Evolutionary conservation across 2,329 filamentous ascomycete species (phyloP).

Genomic region (Cladophialophora yegresii): DNA sequence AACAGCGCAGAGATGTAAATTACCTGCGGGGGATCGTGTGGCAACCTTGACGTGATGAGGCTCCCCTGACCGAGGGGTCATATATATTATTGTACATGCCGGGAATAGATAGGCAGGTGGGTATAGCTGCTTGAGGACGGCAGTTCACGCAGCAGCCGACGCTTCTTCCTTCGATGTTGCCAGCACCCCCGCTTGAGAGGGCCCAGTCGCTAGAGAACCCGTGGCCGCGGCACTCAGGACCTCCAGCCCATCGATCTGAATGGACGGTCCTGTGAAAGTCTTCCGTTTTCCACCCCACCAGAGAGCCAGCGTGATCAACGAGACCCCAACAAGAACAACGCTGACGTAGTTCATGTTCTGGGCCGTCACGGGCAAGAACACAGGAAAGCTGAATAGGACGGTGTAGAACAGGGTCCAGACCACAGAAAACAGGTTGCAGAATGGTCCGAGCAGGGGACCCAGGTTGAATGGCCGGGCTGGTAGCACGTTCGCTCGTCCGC

Average conservation of each 20-base stretch:
- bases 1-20: no score
- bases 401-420: conserved; percentile 38
- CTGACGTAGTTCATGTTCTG: conserved; percentile 54
- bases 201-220: no score
- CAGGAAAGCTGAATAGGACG: conserved; percentile 39
- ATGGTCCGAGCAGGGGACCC: conserved; percentile 37
- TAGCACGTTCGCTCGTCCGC: conserved; percentile 41
- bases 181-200: no score
- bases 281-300: conserved; percentile 18
- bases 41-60: no score
- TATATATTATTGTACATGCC: no score
- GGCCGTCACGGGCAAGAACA: conserved; percentile 44
- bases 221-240: no score
- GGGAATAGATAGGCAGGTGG: no score
- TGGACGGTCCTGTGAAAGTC: conserved; percentile 7
- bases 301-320: background rate
- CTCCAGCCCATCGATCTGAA: background rate
- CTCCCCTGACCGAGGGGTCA: no score
- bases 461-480: conserved; percentile 26
- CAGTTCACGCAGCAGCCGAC: no score
- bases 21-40: no score
- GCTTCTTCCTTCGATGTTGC: no score
- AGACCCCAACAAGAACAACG: conserved; percentile 40
- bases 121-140: no score
- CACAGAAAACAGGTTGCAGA: conserved; percentile 43